Base-by-base conservation (phyloP, 495 filamentous ascomycete species). In the Aspergillus taichungensis region DNA sequence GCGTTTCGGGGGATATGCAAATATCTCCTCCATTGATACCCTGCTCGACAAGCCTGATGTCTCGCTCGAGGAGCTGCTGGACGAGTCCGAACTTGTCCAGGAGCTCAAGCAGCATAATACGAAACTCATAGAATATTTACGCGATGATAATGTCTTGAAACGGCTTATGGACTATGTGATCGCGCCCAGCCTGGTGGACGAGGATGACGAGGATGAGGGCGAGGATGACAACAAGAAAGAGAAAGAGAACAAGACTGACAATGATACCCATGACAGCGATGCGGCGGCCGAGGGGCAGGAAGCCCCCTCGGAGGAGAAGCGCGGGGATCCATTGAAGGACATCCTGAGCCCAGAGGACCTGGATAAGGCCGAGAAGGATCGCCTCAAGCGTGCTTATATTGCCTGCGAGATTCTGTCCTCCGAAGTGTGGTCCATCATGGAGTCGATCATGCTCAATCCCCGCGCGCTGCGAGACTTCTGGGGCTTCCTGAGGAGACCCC, bases 51-150 rank as follows among this genome's bases (percentile, higher is more conserved):
- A 94, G 67, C 81, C 86, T 51, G 84, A 95, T 66, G 86, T 95
- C 58, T 86, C 84, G 36, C 83, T 97, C 41, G 92, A 99, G 62
- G 92, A 99, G 60, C 74, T 99, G 37, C 77, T 99, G 49, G 88
- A 97, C 61, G 92, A 97, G 74, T 82, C 85, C 53, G 94, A 97
- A 65, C 68, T 96, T 47, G 90, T 96, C 53, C 89, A 96, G 63
- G 92, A 99, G 70, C 75, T 99, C 41, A 99, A 96, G 70, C 85
- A 94, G 62, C 90, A 95, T 66, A 97, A 99, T 66, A 82, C 88
- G 32, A 96, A 97, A 73, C 84, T 99, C 47, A 88, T 97, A 62
- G 94, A 97, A 68, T 96, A 87, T 60, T 73, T 97, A 46, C 80
- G 92, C 45, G 87, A 95, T 52, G 84, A 91, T 46, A 76, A 83